Evolutionary conservation across 768 basidiomycete genomes (phyloP).

Genomic region (Cystofilobasidium macerans): DNA sequence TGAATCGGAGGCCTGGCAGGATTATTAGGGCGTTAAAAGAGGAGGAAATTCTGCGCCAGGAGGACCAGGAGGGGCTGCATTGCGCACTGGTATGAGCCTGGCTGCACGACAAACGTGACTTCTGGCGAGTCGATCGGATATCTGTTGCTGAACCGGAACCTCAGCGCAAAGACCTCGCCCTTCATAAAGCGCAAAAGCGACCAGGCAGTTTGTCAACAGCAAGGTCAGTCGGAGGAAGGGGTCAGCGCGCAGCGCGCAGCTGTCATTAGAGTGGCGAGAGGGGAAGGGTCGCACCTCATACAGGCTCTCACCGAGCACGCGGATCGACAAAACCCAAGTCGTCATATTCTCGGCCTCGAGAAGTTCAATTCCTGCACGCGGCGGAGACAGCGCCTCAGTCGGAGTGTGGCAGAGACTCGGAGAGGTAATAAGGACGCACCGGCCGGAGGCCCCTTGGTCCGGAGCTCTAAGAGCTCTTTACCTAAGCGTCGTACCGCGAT

Average conservation of each 20-base stretch:
- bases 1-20: neutral
- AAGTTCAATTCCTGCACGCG: conserved; percentile 16
- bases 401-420: neutral
- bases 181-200: neutral
- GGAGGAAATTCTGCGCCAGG: neutral
- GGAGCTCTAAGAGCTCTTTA: conserved; percentile 25
- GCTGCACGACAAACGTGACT: conserved; percentile 25
- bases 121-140: conserved; percentile 28
- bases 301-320: conserved; percentile 27
- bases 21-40: no score
- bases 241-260: neutral
- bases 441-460: conserved; percentile 18
- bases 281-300: neutral
- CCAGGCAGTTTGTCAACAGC: no score
- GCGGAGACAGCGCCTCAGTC: neutral
- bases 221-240: neutral
- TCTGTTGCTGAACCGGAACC: conserved; percentile 19
- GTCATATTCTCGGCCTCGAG: conserved; percentile 25
- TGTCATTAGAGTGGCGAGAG: neutral
- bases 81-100: no score
- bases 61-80: no score
- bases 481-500: conserved; percentile 11
- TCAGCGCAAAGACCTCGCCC: conserved; percentile 26
- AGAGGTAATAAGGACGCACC: neutral
- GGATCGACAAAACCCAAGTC: conserved; percentile 21